These are phyloP conservation scores for Trichoderma breve DNA, from an alignment of 2,329 filamentous ascomycete species.

Conservation along the genomic window DNA sequence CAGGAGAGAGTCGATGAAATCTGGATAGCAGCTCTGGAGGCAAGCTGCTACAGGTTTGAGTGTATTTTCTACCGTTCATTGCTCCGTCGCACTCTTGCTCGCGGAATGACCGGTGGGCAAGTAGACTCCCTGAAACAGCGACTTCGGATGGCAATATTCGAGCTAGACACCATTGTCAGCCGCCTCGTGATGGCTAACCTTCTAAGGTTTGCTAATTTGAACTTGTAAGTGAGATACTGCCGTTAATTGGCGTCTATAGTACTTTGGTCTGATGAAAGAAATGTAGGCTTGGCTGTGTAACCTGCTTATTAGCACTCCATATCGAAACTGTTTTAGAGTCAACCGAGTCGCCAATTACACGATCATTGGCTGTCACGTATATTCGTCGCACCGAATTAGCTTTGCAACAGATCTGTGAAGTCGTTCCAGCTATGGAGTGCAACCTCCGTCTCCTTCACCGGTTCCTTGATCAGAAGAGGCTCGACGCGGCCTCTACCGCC, in stretches of 20 bases:
- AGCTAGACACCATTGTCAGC: neutral
- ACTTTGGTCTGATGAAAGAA: neutral
- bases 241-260: neutral
- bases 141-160: neutral
- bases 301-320: neutral
- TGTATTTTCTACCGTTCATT: slow-evolving; percentile 54
- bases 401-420: neutral
- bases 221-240: neutral
- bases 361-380: neutral
- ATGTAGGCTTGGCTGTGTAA: neutral
- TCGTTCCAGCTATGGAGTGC: neutral
- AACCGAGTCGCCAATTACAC: neutral
- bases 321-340: neutral
- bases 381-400: neutral
- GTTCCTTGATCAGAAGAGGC: neutral
- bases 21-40: neutral
- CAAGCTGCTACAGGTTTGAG: neutral
- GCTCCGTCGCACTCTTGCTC: neutral
- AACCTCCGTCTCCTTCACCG: neutral
- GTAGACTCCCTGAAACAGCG: neutral
- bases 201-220: neutral
- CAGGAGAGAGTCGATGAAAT: neutral
- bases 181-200: neutral
- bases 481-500: neutral
- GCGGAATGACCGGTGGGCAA: neutral